These are phyloP conservation scores for Lichtheimia ornata DNA, from an alignment of 371 early-diverging fungal genomes.

Conservation along the genomic window DNA sequence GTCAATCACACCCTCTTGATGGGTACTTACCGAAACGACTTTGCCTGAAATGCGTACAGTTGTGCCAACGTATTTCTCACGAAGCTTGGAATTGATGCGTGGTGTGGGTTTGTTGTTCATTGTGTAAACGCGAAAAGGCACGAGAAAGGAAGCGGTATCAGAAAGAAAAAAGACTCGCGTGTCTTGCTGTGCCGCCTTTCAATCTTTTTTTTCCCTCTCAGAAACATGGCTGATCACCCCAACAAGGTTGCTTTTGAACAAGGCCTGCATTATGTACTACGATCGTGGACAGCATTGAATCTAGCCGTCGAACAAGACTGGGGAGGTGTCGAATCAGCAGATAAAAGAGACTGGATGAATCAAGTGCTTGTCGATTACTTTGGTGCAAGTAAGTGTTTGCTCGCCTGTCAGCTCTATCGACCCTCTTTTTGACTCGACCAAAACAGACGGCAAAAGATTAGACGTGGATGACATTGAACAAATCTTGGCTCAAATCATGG, in stretches of 20 bases:
- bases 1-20: neutral
- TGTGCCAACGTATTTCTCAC: slow-evolving; percentile 53
- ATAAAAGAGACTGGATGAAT: slow-evolving; percentile 79
- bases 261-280: slow-evolving; percentile 57
- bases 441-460: slow-evolving; percentile 59
- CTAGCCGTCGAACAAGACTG: slow-evolving; percentile 80
- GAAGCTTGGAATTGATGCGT: slow-evolving; percentile 59
- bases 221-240: slow-evolving; percentile 40
- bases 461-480: slow-evolving; percentile 66
- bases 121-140: slow-evolving; percentile 1
- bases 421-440: too few relatives aligned
- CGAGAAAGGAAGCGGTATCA: neutral
- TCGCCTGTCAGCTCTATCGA: neutral
- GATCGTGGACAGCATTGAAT: slow-evolving; percentile 77
- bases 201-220: neutral
- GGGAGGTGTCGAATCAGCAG: slow-evolving; percentile 76
- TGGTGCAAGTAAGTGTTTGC: slow-evolving; percentile 51
- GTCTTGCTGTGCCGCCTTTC: neutral
- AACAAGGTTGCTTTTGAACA: slow-evolving; percentile 66
- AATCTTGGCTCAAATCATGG: slow-evolving; percentile 64
- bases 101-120: slow-evolving; percentile 68
- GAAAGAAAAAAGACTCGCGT: slow-evolving; percentile 4
- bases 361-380: slow-evolving; percentile 72
- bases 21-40: slow-evolving; percentile 49
- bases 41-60: slow-evolving; percentile 61